Conservation (phyloP, 2,329 filamentous ascomycete species). For the Whalleya microplaca region DNA sequence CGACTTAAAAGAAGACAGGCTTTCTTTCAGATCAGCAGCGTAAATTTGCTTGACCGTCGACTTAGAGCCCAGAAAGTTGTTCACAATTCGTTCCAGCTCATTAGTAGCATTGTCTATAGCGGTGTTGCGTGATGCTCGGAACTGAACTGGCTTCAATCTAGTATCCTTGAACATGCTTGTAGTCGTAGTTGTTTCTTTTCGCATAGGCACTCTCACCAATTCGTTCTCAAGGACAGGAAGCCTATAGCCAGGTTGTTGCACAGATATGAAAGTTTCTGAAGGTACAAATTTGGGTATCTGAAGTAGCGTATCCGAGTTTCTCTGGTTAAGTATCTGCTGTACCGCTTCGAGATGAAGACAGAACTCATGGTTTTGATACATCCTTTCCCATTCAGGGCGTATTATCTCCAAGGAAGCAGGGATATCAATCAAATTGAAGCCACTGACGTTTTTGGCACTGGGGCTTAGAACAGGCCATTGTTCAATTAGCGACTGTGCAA, state of each 20-base stretch:
- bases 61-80: slow-evolving; percentile 31
- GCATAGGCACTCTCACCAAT: slow-evolving; percentile 22
- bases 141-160: not conserved
- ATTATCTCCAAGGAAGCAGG: slow-evolving; percentile 44
- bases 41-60: slow-evolving; percentile 44
- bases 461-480: slow-evolving; percentile 51
- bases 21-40: slow-evolving; percentile 34
- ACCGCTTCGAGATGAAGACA: slow-evolving; percentile 47
- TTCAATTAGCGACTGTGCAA: slow-evolving; percentile 46
- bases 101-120: not conserved
- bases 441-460: slow-evolving; percentile 32
- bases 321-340: slow-evolving; percentile 44
- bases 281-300: slow-evolving; percentile 17
- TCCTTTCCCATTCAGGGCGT: slow-evolving; percentile 49
- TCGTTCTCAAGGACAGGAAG: slow-evolving; percentile 21
- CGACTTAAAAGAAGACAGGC: slow-evolving; percentile 29
- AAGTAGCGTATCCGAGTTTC: slow-evolving; percentile 30
- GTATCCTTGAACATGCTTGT: not conserved
- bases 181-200: not conserved
- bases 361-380: slow-evolving; percentile 53
- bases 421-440: slow-evolving; percentile 41
- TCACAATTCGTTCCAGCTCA: slow-evolving; percentile 40
- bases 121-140: not conserved
- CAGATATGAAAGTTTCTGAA: slow-evolving; percentile 21
- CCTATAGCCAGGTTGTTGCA: slow-evolving; percentile 18